phyloP scores from a whole-genome alignment of 2,329 filamentous ascomycete species.

The Aspergillus pseudoterreus region DNA sequence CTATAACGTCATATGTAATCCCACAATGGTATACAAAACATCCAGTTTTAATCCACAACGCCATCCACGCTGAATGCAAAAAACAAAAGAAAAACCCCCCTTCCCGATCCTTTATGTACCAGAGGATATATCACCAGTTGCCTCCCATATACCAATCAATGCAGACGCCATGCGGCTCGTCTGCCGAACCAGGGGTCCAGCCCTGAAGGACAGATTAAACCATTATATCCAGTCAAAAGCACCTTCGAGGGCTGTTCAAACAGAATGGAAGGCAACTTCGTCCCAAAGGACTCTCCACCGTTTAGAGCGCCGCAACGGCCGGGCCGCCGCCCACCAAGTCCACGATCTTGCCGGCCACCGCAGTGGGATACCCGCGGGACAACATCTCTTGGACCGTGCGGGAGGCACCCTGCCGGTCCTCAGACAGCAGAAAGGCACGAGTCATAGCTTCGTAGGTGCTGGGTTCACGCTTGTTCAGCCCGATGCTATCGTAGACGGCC shows the following conservation, averaged over 20 bases:
- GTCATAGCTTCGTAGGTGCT: constrained; percentile 99
- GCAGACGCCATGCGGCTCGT: constrained; percentile 21
- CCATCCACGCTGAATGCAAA: constrained; percentile 23
- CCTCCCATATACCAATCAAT: constrained; percentile 20
- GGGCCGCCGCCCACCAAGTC: constrained; percentile 66
- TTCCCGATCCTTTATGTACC: constrained; percentile 2
- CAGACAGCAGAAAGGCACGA: constrained; percentile 79
- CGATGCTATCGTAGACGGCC: constrained; percentile 74
- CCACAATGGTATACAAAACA: constrained; percentile 6
- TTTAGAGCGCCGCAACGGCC: constrained; percentile 22
- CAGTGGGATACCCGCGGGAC: constrained; percentile 80
- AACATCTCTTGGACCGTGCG: constrained; percentile 85
- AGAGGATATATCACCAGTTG: constrained; percentile 15
- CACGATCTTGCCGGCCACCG: constrained; percentile 88
- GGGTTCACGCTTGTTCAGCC: constrained; percentile 77
- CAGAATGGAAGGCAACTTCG: constrained; percentile 11
- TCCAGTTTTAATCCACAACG: constrained; percentile 13
- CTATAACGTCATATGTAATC: constrained; percentile 2
- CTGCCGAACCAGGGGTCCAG: constrained; percentile 31
- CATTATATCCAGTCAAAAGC: constrained; percentile 6
- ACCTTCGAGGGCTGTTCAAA: neutral
- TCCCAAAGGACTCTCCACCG: constrained; percentile 6
- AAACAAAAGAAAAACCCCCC: constrained; percentile 3
- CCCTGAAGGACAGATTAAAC: constrained; percentile 27
- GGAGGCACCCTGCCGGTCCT: constrained; percentile 74